Base-by-base conservation (phyloP, 306 rosid genomes). In the Aeschynomene evenia region DNA sequence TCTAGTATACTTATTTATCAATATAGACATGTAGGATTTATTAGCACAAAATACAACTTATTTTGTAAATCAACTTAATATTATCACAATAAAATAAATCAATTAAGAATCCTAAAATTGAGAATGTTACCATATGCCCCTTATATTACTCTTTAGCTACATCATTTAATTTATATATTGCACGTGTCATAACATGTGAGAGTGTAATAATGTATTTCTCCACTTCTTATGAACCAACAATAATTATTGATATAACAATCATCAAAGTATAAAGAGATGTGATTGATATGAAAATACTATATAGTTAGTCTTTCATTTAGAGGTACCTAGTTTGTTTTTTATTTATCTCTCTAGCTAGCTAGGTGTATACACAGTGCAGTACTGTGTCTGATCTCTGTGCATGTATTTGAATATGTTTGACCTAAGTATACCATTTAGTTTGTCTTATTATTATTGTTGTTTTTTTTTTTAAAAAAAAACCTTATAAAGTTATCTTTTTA, bases 331-430 rank as follows among this genome's bases (percentile, higher is more conserved):
- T n/a, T 58, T 34, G 26, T 31, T 58, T 58, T 11, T n/a, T 46
- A 70, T 63, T 70, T 68, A 63, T 42, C 69, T 69, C 20, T n/a
- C n/a, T n/a, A n/a, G n/a, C n/a, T n/a, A n/a, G n/a, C n/a, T 34
- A 53, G 60, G 72, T 62, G 53, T 63, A 20, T 75, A n/a, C n/a
- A n/a, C n/a, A 39, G 33, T 61, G 61, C 65, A 26, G n/a, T n/a
- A 9, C 36, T 1, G 8, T 26, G 53, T 24, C n/a, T n/a, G n/a
- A n/a, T n/a, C 69, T n/a, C 48, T 64, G n/a, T 39, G n/a, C 14
- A 26, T 19, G 3, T 29, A 42, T 31, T 29, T 54, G 18, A 15
- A 24, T 45, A 15, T 48, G 65, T 63, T 73, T 7, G 42, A 57
- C 55, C 65, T 70, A 65, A 57, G 29, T 2, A 0, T 63, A 24